These are phyloP conservation scores for Anisodus acutangulus DNA, from an alignment of 257 asterid species.

Conservation along the genomic window DNA sequence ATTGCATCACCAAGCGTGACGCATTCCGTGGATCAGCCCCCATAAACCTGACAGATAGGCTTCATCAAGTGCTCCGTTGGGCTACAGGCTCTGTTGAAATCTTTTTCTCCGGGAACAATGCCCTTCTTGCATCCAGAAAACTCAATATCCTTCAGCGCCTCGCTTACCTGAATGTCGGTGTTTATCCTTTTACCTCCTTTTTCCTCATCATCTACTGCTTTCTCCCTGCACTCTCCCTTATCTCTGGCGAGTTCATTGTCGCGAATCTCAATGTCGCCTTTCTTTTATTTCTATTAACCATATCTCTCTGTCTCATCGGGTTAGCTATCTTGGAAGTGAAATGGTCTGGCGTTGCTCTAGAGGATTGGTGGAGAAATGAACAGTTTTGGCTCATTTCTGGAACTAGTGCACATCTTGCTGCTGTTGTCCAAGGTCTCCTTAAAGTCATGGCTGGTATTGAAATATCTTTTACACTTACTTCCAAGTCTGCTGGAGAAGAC, in stretches of 20 bases:
- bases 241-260: slow-evolving; percentile 53
- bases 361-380: slow-evolving; percentile 57
- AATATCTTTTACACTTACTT: slow-evolving; percentile 51
- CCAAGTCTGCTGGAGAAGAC: slow-evolving; percentile 49
- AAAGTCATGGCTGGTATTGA: slow-evolving; percentile 54
- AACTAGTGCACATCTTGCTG: slow-evolving; percentile 55
- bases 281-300: slow-evolving; percentile 42
- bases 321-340: slow-evolving; percentile 48
- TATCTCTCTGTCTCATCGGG: slow-evolving; percentile 42
- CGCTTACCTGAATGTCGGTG: slow-evolving; percentile 51
- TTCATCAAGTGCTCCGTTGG: slow-evolving; percentile 56
- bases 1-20: slow-evolving; percentile 50
- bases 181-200: slow-evolving; percentile 51
- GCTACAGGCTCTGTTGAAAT: slow-evolving; percentile 57
- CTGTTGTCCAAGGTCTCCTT: slow-evolving; percentile 51
- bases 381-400: slow-evolving; percentile 57
- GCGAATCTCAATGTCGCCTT: slow-evolving; percentile 40
- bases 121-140: slow-evolving; percentile 36
- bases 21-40: slow-evolving; percentile 59
- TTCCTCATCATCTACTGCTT: slow-evolving; percentile 51
- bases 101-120: slow-evolving; percentile 50
- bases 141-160: slow-evolving; percentile 47
- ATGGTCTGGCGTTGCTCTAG: slow-evolving; percentile 51
- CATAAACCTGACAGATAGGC: slow-evolving; percentile 52
- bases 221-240: slow-evolving; percentile 54